phyloP scores from a whole-genome alignment of 2,329 filamentous ascomycete species.

The Exserohilum rostratum region DNA sequence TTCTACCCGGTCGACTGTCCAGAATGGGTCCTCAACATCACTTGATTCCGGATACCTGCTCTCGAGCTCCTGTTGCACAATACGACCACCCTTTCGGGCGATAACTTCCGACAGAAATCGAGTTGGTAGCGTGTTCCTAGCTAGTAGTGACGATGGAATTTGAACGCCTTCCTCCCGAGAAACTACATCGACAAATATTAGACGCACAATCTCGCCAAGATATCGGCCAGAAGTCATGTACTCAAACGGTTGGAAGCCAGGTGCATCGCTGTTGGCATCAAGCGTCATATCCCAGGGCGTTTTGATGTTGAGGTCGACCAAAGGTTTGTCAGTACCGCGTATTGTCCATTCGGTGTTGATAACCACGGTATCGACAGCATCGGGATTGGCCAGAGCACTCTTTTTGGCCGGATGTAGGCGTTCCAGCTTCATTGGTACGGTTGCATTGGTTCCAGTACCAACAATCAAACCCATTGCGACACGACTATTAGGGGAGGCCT shows the following conservation, averaged over 20 bases:
- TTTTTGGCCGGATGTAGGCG: slow-evolving; percentile 69
- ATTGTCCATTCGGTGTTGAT: slow-evolving; percentile 89
- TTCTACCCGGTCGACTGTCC: slow-evolving; percentile 66
- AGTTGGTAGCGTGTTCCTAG: slow-evolving; percentile 70
- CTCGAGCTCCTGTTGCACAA: slow-evolving; percentile 48
- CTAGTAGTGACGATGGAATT: slow-evolving; percentile 62
- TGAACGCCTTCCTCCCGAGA: slow-evolving; percentile 35
- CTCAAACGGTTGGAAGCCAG: slow-evolving; percentile 81
- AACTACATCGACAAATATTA: slow-evolving; percentile 73
- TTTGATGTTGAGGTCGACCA: slow-evolving; percentile 67
- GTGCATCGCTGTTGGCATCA: slow-evolving; percentile 69
- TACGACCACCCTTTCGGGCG: slow-evolving; percentile 48
- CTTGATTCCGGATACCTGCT: slow-evolving; percentile 61
- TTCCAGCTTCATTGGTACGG: slow-evolving; percentile 70
- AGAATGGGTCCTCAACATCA: slow-evolving; percentile 51
- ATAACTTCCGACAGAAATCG: slow-evolving; percentile 74
- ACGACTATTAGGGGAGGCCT: slow-evolving; percentile 64
- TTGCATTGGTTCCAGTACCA: slow-evolving; percentile 82
- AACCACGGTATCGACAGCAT: slow-evolving; percentile 66
- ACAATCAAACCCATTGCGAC: slow-evolving; percentile 82
- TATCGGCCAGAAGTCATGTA: slow-evolving; percentile 85
- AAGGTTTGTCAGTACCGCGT: slow-evolving; percentile 71
- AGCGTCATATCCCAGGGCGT: slow-evolving; percentile 74
- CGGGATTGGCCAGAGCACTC: slow-evolving; percentile 41
- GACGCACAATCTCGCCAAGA: slow-evolving; percentile 74